phyloP scores from a whole-genome alignment of 1,284 basidiomycete species.

The Cronartium ribicola region DNA sequence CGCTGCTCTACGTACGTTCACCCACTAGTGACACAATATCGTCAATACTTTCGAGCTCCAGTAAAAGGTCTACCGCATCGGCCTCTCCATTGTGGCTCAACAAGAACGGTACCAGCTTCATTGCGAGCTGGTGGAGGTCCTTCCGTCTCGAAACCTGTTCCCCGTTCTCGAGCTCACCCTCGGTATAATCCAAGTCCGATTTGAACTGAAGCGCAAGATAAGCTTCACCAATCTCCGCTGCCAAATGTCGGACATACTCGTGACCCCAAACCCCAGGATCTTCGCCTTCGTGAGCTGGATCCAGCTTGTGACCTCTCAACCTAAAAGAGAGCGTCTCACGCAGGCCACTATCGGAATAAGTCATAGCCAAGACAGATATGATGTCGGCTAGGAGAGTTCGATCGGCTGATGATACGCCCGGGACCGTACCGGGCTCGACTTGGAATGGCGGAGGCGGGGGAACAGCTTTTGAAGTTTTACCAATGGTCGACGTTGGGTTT shows the following conservation, averaged over 20 bases:
- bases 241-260: slow-evolving; percentile 96
- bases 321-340: slow-evolving; percentile 92
- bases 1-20: slow-evolving; percentile 39
- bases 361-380: slow-evolving; percentile 99
- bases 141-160: slow-evolving; percentile 50
- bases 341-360: slow-evolving; percentile 91
- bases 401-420: slow-evolving; percentile 43
- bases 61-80: slow-evolving; percentile 91
- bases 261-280: slow-evolving; percentile 97
- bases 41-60: slow-evolving; percentile 88
- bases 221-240: slow-evolving; percentile 93
- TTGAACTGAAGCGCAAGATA: slow-evolving; percentile 57
- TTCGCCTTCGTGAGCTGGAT: slow-evolving; percentile 60
- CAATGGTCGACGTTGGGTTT: not conserved
- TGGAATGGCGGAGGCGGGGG: slow-evolving; percentile 35
- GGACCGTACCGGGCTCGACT: slow-evolving; percentile 39
- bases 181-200: slow-evolving; percentile 42
- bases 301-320: slow-evolving; percentile 60
- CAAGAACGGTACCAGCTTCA: slow-evolving; percentile 85
- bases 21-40: slow-evolving; percentile 73
- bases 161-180: slow-evolving; percentile 36
- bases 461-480: slow-evolving; percentile 5
- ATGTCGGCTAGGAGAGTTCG: slow-evolving; percentile 96
- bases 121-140: slow-evolving; percentile 71
- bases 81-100: slow-evolving; percentile 94